Evolutionary conservation across 2,329 filamentous ascomycete species (phyloP).

Genomic region (Pseudopyricularia javanii): DNA sequence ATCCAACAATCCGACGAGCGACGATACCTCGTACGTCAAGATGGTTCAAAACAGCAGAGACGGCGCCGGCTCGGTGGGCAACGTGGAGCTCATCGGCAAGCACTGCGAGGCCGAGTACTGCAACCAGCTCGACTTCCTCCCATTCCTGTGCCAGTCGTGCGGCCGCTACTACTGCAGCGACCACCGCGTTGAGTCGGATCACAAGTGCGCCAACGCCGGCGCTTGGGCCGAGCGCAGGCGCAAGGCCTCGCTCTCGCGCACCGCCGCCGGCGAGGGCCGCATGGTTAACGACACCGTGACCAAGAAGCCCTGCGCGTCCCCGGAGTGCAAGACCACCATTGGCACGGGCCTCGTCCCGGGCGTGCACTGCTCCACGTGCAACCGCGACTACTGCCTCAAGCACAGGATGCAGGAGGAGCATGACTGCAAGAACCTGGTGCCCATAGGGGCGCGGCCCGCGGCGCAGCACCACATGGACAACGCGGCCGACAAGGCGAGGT

Average conservation of each 20-base stretch:
- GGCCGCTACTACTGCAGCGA: slow-evolving; percentile 79
- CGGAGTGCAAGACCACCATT: slow-evolving; percentile 57
- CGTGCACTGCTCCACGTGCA: slow-evolving; percentile 60
- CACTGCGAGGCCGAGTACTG: slow-evolving; percentile 91
- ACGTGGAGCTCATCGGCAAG: slow-evolving; percentile 74
- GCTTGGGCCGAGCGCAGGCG: slow-evolving; percentile 50
- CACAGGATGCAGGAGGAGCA: slow-evolving; percentile 72
- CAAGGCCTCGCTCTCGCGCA: slow-evolving; percentile 37
- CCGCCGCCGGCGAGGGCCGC: slow-evolving; percentile 40
- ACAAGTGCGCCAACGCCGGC: slow-evolving; percentile 51
- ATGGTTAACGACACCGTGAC: slow-evolving; percentile 39
- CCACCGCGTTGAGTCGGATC: slow-evolving; percentile 75
- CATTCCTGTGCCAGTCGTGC: slow-evolving; percentile 88
- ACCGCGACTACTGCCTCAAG: slow-evolving; percentile 64
- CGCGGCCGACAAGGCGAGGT: slow-evolving; percentile 52
- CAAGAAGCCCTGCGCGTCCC: slow-evolving; percentile 56
- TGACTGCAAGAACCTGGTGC: slow-evolving; percentile 65
- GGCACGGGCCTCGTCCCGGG: slow-evolving; percentile 56
- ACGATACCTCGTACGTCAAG: slow-evolving; percentile 47
- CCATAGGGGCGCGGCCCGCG: slow-evolving; percentile 34
- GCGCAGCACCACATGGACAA: slow-evolving; percentile 24
- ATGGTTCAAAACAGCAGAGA: slow-evolving; percentile 31
- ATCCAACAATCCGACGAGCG: slow-evolving; percentile 17
- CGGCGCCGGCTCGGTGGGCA: slow-evolving; percentile 26
- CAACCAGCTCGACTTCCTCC: slow-evolving; percentile 90